phyloP scores from a whole-genome alignment of 2,329 filamentous ascomycete genomes.

The Mycosphaerelloides madeirae region DNA sequence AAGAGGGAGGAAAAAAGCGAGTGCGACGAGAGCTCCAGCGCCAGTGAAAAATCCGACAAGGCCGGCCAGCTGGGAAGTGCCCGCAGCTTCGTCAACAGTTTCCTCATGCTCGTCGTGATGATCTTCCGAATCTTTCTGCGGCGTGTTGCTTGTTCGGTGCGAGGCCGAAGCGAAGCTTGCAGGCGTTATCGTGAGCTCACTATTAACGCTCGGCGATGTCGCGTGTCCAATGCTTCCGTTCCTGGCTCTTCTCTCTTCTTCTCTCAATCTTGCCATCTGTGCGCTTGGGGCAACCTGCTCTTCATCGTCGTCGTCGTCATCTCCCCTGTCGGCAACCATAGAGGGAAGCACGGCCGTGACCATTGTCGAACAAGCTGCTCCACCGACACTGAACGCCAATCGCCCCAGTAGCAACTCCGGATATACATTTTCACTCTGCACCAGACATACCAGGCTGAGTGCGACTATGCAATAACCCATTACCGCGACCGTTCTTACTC shows the following conservation, averaged over 20 bases:
- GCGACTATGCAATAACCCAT: slow-evolving; percentile 80
- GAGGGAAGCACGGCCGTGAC: slow-evolving; percentile 88
- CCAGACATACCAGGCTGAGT: slow-evolving; percentile 69
- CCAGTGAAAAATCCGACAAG: slow-evolving; percentile 91
- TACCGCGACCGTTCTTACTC: slow-evolving; percentile 61
- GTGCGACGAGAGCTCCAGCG: slow-evolving; percentile 79
- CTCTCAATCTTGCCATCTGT: slow-evolving; percentile 19
- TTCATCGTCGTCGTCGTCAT: slow-evolving; percentile 11
- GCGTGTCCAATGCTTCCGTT: slow-evolving; percentile 49
- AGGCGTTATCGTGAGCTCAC: slow-evolving; percentile 70
- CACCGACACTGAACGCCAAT: slow-evolving; percentile 83
- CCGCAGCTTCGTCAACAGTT: slow-evolving; percentile 10
- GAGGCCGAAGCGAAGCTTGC: slow-evolving; percentile 41
- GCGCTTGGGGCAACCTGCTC: slow-evolving; percentile 18
- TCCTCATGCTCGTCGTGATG: slow-evolving; percentile 1
- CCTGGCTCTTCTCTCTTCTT: slow-evolving; percentile 25
- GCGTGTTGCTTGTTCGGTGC: slow-evolving; percentile 6
- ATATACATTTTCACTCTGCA: slow-evolving; percentile 82
- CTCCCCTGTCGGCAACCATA: slow-evolving; percentile 44
- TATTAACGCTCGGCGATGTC: slow-evolving; percentile 63
- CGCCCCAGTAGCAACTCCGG: slow-evolving; percentile 80
- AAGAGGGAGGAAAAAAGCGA: slow-evolving; percentile 77
- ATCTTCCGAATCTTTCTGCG: slow-evolving; percentile 2
- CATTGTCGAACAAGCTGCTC: slow-evolving; percentile 86
- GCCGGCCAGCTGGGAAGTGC: slow-evolving; percentile 62